Percentiles rank a stretch among this genome's conserved stretches.
These are phyloP conservation scores for Huntiella abstrusa DNA, from an alignment of 2,329 filamentous ascomycete species.

Conservation along the genomic window DNA sequence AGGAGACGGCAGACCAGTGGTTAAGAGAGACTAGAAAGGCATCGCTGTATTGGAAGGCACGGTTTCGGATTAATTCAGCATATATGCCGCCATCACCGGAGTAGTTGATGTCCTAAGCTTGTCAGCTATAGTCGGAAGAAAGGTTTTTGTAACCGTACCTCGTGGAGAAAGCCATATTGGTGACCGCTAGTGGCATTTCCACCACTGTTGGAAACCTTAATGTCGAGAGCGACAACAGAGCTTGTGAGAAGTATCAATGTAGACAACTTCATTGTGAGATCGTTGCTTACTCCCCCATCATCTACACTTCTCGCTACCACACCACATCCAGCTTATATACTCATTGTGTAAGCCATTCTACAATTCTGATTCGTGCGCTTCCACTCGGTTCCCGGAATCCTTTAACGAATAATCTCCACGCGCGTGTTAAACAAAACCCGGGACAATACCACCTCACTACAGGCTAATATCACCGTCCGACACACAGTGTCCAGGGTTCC, in stretches of 20 bases:
- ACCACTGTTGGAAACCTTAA: conserved; percentile 20
- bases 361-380: too few relatives aligned
- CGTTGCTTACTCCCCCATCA: too few relatives aligned
- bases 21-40: conserved; percentile 24
- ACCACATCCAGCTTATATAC: too few relatives aligned
- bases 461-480: neutral
- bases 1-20: conserved; percentile 27
- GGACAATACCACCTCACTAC: neutral
- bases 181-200: conserved; percentile 26
- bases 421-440: neutral
- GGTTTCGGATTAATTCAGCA: conserved; percentile 50
- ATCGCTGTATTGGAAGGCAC: conserved; percentile 43
- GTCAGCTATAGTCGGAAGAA: neutral
- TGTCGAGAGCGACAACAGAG: conserved; percentile 17
- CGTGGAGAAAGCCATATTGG: conserved; percentile 28
- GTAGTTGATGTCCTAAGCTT: conserved; percentile 39
- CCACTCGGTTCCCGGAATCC: too few relatives aligned
- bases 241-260: conserved; percentile 3
- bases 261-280: conserved; percentile 2
- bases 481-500: too few relatives aligned
- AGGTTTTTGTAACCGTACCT: conserved; percentile 16
- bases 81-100: conserved; percentile 57
- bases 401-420: too few relatives aligned
- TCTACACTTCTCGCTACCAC: too few relatives aligned
- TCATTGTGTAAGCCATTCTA: too few relatives aligned